phyloP scores from a whole-genome alignment of 257 asterid genomes.

The Ligustrum vulgare region DNA sequence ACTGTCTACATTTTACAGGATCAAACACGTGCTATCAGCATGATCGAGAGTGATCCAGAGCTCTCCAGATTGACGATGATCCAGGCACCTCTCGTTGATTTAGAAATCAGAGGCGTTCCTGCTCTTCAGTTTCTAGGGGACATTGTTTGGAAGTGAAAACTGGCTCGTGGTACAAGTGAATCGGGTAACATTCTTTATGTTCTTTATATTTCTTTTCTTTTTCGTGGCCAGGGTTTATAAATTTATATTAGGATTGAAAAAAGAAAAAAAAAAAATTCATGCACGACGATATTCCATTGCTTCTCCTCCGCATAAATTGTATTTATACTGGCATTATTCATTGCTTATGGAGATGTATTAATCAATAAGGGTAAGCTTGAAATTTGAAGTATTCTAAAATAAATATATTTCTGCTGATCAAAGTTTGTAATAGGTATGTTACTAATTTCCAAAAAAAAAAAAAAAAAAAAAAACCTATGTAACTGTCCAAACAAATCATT shows the following conservation, averaged over 20 bases:
- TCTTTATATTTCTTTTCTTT: neutral
- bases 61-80: slow-evolving; percentile 66
- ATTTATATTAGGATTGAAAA: neutral
- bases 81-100: slow-evolving; percentile 93
- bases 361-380: neutral
- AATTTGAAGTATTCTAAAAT: too few relatives aligned
- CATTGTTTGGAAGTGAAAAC: slow-evolving; percentile 78
- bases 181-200: slow-evolving; percentile 18
- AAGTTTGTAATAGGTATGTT: neutral
- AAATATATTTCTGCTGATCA: neutral
- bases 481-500: too few relatives aligned
- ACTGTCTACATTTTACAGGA: slow-evolving; percentile 50
- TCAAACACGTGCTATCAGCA: slow-evolving; percentile 76
- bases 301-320: neutral
- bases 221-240: neutral
- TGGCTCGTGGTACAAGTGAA: neutral
- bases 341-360: neutral
- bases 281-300: neutral
- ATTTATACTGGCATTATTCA: neutral
- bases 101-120: slow-evolving; percentile 98
- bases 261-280: neutral
- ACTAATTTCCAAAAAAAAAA: too few relatives aligned
- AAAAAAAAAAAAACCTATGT: too few relatives aligned
- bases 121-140: slow-evolving; percentile 98
- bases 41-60: slow-evolving; percentile 67